Evolutionary conservation across 257 asterid species (phyloP).

Genomic region (Cordia subcordata): DNA sequence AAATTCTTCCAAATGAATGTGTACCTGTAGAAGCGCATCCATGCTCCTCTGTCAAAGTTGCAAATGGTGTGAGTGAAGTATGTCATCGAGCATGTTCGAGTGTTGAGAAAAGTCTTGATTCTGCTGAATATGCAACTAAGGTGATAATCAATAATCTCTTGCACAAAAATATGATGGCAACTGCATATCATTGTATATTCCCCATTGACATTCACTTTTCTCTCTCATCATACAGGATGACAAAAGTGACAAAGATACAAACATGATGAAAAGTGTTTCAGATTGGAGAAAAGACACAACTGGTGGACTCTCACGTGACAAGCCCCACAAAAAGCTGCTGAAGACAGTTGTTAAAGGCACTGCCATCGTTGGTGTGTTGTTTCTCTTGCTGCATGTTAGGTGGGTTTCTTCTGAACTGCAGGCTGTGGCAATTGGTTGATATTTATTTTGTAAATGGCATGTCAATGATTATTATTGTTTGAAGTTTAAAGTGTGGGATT

Average conservation of each 20-base stretch:
- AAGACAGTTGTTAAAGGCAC: constrained; percentile 68
- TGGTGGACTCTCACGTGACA: constrained; percentile 19
- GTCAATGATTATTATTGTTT: not conserved
- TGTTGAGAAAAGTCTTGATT: constrained; percentile 9
- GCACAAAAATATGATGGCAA: not conserved
- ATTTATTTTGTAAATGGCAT: constrained; percentile 3
- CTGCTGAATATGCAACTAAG: constrained; percentile 28
- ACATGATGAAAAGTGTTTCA: constrained; percentile 13
- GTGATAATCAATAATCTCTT: constrained; percentile 21
- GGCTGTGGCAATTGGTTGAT: not conserved
- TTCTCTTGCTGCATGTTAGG: constrained; percentile 67
- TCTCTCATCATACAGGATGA: constrained; percentile 32
- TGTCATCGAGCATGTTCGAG: constrained; percentile 14
- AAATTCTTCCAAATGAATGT: constrained; percentile 7
- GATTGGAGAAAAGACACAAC: constrained; percentile 13
- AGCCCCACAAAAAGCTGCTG: constrained; percentile 33
- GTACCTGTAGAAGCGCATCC: constrained; percentile 19
- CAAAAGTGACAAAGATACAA: not conserved
- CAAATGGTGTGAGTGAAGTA: constrained; percentile 4
- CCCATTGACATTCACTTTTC: not conserved
- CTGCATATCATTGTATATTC: not conserved
- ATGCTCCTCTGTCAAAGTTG: constrained; percentile 10
- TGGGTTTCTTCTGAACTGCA: constrained; percentile 17
- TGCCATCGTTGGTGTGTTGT: constrained; percentile 58
- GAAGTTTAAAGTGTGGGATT: not conserved